Percentiles rank a stretch among this genome's conserved stretches.
Evolutionary conservation across 805 yeast genomes (phyloP).

Genomic region (Nakazawaea ishiwadae): DNA sequence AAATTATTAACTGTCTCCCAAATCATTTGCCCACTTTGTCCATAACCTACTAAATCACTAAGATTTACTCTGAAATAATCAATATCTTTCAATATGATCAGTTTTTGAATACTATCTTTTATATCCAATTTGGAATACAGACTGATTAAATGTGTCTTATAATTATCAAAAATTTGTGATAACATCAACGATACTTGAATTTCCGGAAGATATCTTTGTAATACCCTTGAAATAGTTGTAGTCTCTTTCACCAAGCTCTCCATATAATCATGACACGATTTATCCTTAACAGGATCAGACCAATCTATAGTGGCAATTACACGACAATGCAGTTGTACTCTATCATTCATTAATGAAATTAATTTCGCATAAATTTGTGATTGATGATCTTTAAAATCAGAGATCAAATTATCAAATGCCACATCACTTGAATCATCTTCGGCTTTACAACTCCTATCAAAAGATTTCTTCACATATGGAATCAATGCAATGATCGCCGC

Average conservation of each 20-base stretch:
- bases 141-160: slow-evolving; percentile 50
- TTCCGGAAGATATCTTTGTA: slow-evolving; percentile 53
- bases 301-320: slow-evolving; percentile 45
- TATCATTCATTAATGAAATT: slow-evolving; percentile 66
- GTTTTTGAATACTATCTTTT: slow-evolving; percentile 48
- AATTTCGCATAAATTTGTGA: slow-evolving; percentile 58
- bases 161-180: slow-evolving; percentile 50
- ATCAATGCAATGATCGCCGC: slow-evolving; percentile 39
- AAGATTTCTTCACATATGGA: slow-evolving; percentile 28
- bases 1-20: slow-evolving; percentile 56
- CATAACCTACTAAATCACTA: slow-evolving; percentile 53
- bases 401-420: slow-evolving; percentile 34
- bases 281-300: slow-evolving; percentile 37
- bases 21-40: slow-evolving; percentile 55
- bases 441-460: slow-evolving; percentile 20
- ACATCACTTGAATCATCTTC: slow-evolving; percentile 25
- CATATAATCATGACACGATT: slow-evolving; percentile 60
- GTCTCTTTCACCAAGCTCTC: slow-evolving; percentile 63
- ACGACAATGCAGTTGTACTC: slow-evolving; percentile 47
- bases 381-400: slow-evolving; percentile 53
- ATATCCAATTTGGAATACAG: slow-evolving; percentile 45
- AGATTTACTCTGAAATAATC: slow-evolving; percentile 61
- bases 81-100: slow-evolving; percentile 52
- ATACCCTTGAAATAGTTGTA: slow-evolving; percentile 53
- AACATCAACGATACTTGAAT: slow-evolving; percentile 39